phyloP scores from a whole-genome alignment of 1,284 basidiomycete species.

The Acaromyces ingoldii region DNA sequence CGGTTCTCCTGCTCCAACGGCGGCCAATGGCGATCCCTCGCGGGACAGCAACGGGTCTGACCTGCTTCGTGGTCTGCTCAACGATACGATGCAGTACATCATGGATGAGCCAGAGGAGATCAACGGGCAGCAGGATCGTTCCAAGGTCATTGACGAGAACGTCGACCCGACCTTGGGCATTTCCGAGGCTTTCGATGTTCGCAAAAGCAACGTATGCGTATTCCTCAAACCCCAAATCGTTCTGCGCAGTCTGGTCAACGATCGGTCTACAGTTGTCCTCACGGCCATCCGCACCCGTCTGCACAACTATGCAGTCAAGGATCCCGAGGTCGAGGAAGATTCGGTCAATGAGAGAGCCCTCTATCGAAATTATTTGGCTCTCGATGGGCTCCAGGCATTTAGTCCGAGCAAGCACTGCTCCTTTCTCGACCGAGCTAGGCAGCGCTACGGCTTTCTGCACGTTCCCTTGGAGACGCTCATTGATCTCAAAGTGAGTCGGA shows the following conservation, averaged over 20 bases:
- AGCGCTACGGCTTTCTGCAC: constrained; percentile 52
- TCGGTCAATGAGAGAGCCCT: constrained; percentile 79
- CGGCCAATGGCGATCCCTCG: constrained; percentile 1
- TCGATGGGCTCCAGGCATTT: constrained; percentile 82
- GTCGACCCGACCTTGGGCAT: constrained; percentile 40
- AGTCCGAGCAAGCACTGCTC: constrained; percentile 61
- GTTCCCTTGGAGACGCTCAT: constrained; percentile 75
- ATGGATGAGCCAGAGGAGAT: constrained; percentile 13
- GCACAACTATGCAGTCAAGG: constrained; percentile 75
- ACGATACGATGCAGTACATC: constrained; percentile 32
- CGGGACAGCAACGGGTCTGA: constrained; percentile 5
- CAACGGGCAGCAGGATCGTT: constrained; percentile 8
- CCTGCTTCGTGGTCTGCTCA: constrained; percentile 48
- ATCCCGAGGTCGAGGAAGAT: constrained; percentile 66
- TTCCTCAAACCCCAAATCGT: constrained; percentile 88
- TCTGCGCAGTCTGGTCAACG: constrained; percentile 63
- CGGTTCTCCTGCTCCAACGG: background rate
- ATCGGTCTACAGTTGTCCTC: constrained; percentile 68
- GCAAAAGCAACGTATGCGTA: constrained; percentile 70
- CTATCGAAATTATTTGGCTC: constrained; percentile 69
- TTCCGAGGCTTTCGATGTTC: constrained; percentile 53
- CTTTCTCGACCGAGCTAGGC: constrained; percentile 11
- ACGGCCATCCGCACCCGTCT: constrained; percentile 77
- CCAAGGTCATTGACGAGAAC: background rate
- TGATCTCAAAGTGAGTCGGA: constrained; percentile 11